Evolutionary conservation across 2,329 filamentous ascomycete species (phyloP).

Genomic region (Fusarium lyarnte): DNA sequence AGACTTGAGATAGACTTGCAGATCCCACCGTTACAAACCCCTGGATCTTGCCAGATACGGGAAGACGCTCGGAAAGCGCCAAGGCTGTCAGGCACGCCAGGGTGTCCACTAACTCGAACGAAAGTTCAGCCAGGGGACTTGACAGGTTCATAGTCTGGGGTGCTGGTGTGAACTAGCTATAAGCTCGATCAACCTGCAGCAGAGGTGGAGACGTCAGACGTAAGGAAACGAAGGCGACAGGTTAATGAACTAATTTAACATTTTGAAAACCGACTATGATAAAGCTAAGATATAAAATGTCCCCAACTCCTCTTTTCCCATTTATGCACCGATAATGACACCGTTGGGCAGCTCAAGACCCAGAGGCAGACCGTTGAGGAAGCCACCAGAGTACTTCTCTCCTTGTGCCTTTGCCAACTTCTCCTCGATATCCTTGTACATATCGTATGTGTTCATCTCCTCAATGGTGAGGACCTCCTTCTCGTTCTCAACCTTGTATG

Average conservation of each 20-base stretch:
- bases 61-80: too few species aligned
- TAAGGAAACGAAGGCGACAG: accelerated
- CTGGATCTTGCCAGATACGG: background rate
- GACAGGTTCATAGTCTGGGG: background rate
- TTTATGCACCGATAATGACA: conserved; percentile 48
- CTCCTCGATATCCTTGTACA: conserved; percentile 66
- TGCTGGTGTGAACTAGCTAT: accelerated
- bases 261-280: background rate
- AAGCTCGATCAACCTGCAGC: background rate
- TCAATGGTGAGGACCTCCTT: conserved; percentile 72
- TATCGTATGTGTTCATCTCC: conserved; percentile 74
- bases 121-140: background rate
- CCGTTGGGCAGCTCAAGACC: conserved; percentile 61
- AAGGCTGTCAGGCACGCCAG: too few species aligned
- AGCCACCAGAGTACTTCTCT: conserved; percentile 50
- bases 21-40: background rate
- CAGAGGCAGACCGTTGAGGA: conserved; percentile 55
- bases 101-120: accelerated
- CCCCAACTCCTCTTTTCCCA: background rate
- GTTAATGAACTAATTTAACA: background rate
- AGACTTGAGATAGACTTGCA: background rate
- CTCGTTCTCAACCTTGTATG: conserved; percentile 71
- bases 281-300: background rate
- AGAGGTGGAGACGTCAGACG: accelerated
- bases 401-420: conserved; percentile 51